A percentile compares a stretch with the other conserved stretches of the same genome.
Conservation (phyloP, 2,329 filamentous ascomycete genomes). For the Ceratocystis diversiconidia region DNA sequence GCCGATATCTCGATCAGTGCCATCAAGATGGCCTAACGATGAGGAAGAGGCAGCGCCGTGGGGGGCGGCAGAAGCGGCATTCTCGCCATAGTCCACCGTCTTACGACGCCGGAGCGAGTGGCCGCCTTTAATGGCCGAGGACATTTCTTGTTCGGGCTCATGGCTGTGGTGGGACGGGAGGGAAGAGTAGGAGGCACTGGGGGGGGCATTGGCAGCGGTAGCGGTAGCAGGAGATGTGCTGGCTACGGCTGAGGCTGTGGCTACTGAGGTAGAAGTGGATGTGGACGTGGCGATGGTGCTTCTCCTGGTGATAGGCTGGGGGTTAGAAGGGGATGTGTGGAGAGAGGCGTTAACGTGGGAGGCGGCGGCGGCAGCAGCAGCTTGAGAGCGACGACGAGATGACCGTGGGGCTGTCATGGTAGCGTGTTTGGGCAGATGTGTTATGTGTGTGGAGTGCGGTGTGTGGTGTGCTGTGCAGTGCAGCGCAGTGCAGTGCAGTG, state of each 20-base stretch:
- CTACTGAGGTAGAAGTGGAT: background rate
- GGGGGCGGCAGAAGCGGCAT: slow-evolving; percentile 20
- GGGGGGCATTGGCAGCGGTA: background rate
- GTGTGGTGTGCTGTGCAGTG: too few species aligned
- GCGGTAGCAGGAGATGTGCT: background rate
- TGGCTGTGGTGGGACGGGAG: background rate
- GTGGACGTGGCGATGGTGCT: background rate
- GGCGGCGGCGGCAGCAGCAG: slow-evolving; percentile 3
- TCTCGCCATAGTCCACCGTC: slow-evolving; percentile 43
- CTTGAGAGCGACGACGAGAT: slow-evolving; percentile 8
- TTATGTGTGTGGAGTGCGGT: background rate
- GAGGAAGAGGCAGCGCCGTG: slow-evolving; percentile 21
- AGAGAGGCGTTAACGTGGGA: background rate
- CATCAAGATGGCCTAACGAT: slow-evolving; percentile 19
- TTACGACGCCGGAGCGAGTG: slow-evolving; percentile 43
- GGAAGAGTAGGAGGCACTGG: slow-evolving; percentile 1
- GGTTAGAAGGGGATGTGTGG: background rate
- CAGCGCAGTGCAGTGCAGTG: too few species aligned
- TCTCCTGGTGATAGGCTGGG: background rate
- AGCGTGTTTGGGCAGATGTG: background rate
- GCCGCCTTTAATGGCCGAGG: slow-evolving; percentile 33
- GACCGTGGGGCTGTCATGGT: slow-evolving; percentile 9
- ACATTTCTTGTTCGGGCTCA: slow-evolving; percentile 10
- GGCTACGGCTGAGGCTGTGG: background rate
- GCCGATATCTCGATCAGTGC: slow-evolving; percentile 1